Base-by-base conservation (phyloP, 176 grass and related monocot genomes). In the Aegilops umbellulata region DNA sequence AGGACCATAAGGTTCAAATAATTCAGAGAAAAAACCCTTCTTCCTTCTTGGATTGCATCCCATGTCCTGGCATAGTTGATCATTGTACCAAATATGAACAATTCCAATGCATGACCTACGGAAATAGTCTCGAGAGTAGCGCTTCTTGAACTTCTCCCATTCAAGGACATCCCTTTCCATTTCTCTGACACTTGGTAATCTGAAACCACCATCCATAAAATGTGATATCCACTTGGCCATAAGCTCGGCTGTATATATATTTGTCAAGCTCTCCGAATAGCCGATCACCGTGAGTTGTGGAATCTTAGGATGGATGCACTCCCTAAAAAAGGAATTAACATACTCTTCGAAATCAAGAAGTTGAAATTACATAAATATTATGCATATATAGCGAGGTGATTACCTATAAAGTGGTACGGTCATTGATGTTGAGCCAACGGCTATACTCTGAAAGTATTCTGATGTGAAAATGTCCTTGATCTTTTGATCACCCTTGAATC, bases 131-230 rank as follows among this genome's bases (percentile, higher is more conserved):
- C 79, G 20, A 76, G 76, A 86, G 46, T 92, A 92, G 0, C 79
- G 73, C 60, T 88, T 90, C 88, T 90, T 92, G 69, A 38, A 90
- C n/a, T 90, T 92, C 82, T 92, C 88, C 90, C 85, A 90, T 77
- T 90, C 68, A 29, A 84, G 41, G 4, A 90, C 27, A 86, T 92
- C 74, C 53, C 70, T 86, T 22, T 87, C 60, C 90, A 92, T 95
- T 20, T 60, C 27, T 19, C 7, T 15, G 38, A 88, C 62, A 65
- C 35, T 63, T 29, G 90, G 93, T 11, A 95, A 67, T 46, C 86
- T 85, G 74, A 95, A 92, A 7, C 93, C 67, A 30, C 86, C 90
- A 20, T 90, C 85, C 9, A 92, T 22, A 60, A 92, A 90, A 83
- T 90, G 78, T 0, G 80, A 66, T 55, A 95, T 34, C 93, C 90